These are phyloP conservation scores for Vitis amurensis DNA, from an alignment of 164 flowering plant genomes.

Conservation along the genomic window DNA sequence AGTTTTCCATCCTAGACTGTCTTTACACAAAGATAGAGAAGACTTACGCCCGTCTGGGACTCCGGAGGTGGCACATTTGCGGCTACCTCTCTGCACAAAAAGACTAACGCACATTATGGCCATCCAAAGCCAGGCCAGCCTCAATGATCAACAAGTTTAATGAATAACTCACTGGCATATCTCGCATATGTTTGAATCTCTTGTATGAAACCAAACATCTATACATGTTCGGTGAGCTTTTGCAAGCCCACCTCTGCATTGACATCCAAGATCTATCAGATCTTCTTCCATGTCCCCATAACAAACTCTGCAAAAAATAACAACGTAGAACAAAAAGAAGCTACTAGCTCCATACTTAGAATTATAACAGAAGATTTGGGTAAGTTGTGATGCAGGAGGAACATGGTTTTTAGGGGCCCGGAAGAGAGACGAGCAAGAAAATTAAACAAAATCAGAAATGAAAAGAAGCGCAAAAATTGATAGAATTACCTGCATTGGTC, in stretches of 20 bases:
- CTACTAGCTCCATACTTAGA: too few relatives aligned
- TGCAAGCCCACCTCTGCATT: constrained; percentile 76
- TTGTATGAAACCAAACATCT: constrained; percentile 65
- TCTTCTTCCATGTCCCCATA: constrained; percentile 67
- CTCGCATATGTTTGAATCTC: constrained; percentile 82
- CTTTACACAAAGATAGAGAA: constrained; percentile 6
- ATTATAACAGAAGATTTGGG: too few relatives aligned
- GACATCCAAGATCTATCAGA: constrained; percentile 73
- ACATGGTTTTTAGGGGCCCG: too few relatives aligned
- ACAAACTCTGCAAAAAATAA: constrained; percentile 52
- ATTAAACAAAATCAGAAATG: not conserved
- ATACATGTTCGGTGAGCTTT: constrained; percentile 76
- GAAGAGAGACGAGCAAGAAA: not conserved
- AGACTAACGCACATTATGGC: not conserved
- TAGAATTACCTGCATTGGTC: constrained; percentile 62
- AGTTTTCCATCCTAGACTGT: not conserved
- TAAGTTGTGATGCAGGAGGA: too few relatives aligned
- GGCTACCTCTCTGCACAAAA: constrained; percentile 58
- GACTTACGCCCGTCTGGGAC: constrained; percentile 56
- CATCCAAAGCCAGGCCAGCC: not conserved
- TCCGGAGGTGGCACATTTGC: constrained; percentile 63
- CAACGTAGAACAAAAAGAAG: too few relatives aligned
- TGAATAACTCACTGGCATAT: constrained; percentile 71
- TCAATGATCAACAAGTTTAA: not conserved
- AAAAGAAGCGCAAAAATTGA: too few relatives aligned